Evolutionary conservation across 495 filamentous ascomycete species (phyloP), one percentile per base, ranked within the genome.

Genomic region (Hypoxylon intermedium): DNA sequence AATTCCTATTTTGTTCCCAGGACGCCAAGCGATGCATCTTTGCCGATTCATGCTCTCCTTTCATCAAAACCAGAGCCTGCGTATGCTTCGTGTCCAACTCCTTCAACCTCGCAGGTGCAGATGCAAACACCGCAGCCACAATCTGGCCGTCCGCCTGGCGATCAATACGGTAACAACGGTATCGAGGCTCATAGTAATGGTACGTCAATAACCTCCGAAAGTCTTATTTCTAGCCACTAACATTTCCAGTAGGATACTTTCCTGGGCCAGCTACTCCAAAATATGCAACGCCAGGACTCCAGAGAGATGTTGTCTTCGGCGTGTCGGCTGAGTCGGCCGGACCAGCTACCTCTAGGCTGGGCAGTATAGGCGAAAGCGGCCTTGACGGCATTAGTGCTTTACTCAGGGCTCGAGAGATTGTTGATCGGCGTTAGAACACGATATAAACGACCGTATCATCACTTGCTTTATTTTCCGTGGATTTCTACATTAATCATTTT

Each of bases 371-470:
- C 9, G 67, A 66, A 1, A 46, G 38, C 30, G 68, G 60, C 16
- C 62, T 80, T n/a, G 78, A 81, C 38, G 78, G 78, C 1, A 80
- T 84, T 63, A 82, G 74, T 55, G 82, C 82, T 12, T 63, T 84
- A n/a, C 65, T 84, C 2, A 75, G 67, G 42, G 82, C 82, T 2
- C 80, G 81, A 34, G 81, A 84, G 53, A 82, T 83, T 43, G 79
- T 83, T 28, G 74, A 81, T 47, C 75, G 76, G n/a, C 74, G 76
- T 24, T 65, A n/a, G 28, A 40, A 48, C 15, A 16, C 41, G 37
- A 20, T 12, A 23, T 23, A 19, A 30, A 34, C 12, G 4, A 43
- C 34, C n/a, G 30, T 13, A 23, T 9, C 31, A 33, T 6, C 21
- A 6, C 36, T 18, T 12, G 24, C 9, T 36, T 33, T 7, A 28